Evolutionary conservation across 179 eudicot genomes (phyloP).

Genomic region (Amaranthus tricolor): DNA sequence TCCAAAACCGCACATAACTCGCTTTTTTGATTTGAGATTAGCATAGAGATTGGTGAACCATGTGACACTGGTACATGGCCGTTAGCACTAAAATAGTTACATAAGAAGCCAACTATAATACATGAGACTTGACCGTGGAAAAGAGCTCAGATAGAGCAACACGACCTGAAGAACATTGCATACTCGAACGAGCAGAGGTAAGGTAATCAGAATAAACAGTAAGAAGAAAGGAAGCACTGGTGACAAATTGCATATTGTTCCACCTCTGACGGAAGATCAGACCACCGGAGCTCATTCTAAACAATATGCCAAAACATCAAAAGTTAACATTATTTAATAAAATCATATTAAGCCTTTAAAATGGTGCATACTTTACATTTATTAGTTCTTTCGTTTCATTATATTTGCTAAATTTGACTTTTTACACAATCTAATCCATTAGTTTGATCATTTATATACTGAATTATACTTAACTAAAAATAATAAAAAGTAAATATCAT

Average conservation of each 20-base stretch:
- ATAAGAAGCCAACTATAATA: slow-evolving; percentile 6
- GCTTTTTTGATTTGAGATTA: too few relatives aligned
- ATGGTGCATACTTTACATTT: not conserved
- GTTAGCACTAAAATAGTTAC: too few relatives aligned
- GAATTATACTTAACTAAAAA: too few relatives aligned
- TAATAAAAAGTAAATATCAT: too few relatives aligned
- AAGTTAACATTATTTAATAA: too few relatives aligned
- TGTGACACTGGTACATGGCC: too few relatives aligned
- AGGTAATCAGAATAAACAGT: slow-evolving; percentile 86
- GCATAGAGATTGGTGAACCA: too few relatives aligned
- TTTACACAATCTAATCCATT: too few relatives aligned
- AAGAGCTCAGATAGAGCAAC: slow-evolving; percentile 66
- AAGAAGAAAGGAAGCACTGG: slow-evolving; percentile 79
- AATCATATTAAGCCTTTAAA: not conserved
- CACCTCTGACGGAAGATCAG: slow-evolving; percentile 79
- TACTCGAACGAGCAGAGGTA: slow-evolving; percentile 54
- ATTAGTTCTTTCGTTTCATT: too few relatives aligned
- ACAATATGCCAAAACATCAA: not conserved
- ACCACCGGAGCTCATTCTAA: slow-evolving; percentile 89
- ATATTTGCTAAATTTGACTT: too few relatives aligned
- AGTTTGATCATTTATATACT: too few relatives aligned
- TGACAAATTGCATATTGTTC: slow-evolving; percentile 96
- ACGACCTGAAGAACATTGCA: slow-evolving; percentile 50
- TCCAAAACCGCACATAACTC: too few relatives aligned
- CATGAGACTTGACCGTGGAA: slow-evolving; percentile 77